phyloP scores from a whole-genome alignment of 495 filamentous ascomycete species.

The Xylaria palmicola region DNA sequence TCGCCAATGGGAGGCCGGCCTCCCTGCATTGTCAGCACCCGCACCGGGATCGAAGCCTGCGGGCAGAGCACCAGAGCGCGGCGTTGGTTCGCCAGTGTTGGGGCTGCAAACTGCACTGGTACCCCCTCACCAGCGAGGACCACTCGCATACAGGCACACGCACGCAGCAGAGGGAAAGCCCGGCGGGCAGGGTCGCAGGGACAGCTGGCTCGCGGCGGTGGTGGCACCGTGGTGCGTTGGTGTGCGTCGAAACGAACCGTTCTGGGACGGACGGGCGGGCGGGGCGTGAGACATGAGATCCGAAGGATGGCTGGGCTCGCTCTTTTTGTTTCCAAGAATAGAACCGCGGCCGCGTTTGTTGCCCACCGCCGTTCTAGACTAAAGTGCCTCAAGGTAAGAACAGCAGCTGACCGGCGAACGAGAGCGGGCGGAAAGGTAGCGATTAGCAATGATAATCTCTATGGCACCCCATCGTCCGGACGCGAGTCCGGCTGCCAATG shows the following conservation, averaged over 20 bases:
- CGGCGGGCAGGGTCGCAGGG: slow-evolving; percentile 1
- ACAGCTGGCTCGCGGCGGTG: neutral
- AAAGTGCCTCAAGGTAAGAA: too few species aligned
- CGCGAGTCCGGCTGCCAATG: neutral
- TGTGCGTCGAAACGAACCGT: neutral
- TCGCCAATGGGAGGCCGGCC: slow-evolving; percentile 11
- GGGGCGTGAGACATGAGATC: neutral
- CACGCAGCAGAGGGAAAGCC: too few species aligned
- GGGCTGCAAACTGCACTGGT: slow-evolving; percentile 15
- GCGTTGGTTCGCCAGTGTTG: slow-evolving; percentile 12
- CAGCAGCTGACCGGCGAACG: slow-evolving; percentile 12
- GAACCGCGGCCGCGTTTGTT: slow-evolving; percentile 1
- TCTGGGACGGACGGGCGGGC: too few species aligned
- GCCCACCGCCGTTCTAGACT: slow-evolving; percentile 14
- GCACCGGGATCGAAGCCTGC: slow-evolving; percentile 6
- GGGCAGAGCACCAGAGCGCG: slow-evolving; percentile 2
- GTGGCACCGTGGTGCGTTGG: slow-evolving; percentile 1
- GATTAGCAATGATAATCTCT: neutral
- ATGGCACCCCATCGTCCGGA: neutral
- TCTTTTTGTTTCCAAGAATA: slow-evolving; percentile 12
- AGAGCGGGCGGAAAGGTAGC: neutral
- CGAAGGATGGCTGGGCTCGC: slow-evolving; percentile 7
- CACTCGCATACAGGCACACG: neutral
- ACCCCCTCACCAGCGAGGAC: neutral
- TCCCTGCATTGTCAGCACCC: slow-evolving; percentile 14